Evolutionary conservation across 1,284 basidiomycete genomes (phyloP).

Genomic region (Ganoderma leucocontextum): DNA sequence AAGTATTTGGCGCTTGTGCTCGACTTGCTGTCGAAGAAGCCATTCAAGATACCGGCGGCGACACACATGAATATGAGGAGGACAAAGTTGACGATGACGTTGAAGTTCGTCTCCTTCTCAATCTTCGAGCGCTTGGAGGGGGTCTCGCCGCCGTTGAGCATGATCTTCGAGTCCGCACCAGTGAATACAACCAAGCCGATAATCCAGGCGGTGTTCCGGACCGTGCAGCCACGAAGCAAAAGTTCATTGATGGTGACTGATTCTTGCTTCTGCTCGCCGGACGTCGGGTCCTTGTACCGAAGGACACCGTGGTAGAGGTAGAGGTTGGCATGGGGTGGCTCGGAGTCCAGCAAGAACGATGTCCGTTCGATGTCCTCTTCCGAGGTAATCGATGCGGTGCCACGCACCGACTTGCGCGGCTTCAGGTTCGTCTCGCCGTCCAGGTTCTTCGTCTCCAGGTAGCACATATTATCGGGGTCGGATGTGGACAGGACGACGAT

Average conservation of each 20-base stretch:
- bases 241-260: slow-evolving; percentile 92
- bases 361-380: slow-evolving; percentile 94
- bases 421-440: slow-evolving; percentile 99
- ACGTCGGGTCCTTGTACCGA: slow-evolving; percentile 67
- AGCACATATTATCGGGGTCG: slow-evolving; percentile 86
- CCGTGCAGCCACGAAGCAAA: slow-evolving; percentile 88
- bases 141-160: slow-evolving; percentile 94
- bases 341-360: slow-evolving; percentile 89
- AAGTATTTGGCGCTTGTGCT: slow-evolving; percentile 81
- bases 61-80: slow-evolving; percentile 84
- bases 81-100: slow-evolving; percentile 94
- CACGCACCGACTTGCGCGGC: slow-evolving; percentile 80
- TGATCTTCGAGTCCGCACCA: slow-evolving; percentile 96
- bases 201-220: slow-evolving; percentile 96
- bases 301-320: slow-evolving; percentile 92
- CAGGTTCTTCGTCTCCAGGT: slow-evolving; percentile 94
- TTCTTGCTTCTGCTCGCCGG: slow-evolving; percentile 65
- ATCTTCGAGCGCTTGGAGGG: slow-evolving; percentile 96
- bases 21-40: slow-evolving; percentile 68
- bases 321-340: slow-evolving; percentile 93
- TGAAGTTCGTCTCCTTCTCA: slow-evolving; percentile 99
- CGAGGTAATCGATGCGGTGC: slow-evolving; percentile 78
- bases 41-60: slow-evolving; percentile 78
- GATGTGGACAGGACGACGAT: slow-evolving; percentile 91
- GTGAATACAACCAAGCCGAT: slow-evolving; percentile 96